phyloP scores from a whole-genome alignment of 1,284 basidiomycete genomes.

The Puccinia novopanici region DNA sequence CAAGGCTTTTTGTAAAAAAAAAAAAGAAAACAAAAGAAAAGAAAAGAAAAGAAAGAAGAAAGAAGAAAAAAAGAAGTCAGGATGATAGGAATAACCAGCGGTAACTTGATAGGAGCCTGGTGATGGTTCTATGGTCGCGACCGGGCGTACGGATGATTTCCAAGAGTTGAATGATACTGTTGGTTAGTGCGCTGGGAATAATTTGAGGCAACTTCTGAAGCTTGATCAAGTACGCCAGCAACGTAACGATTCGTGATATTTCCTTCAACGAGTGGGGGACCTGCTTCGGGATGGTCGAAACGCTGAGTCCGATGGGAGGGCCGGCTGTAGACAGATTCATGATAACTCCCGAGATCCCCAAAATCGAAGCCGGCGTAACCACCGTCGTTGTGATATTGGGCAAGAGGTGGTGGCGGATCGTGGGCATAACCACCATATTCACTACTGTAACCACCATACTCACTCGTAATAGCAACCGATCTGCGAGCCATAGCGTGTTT shows the following conservation, averaged over 20 bases:
- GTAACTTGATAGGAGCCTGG: neutral
- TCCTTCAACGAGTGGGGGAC: neutral
- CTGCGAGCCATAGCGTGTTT: neutral
- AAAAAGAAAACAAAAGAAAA: too few species aligned
- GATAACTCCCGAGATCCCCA: neutral
- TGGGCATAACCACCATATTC: slow-evolving; percentile 24
- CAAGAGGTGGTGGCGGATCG: slow-evolving; percentile 1
- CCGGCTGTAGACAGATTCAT: neutral
- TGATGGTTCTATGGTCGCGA: neutral
- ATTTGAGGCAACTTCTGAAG: neutral
- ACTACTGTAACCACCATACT: slow-evolving; percentile 9
- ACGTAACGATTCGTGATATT: slow-evolving; percentile 8
- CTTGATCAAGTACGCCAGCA: neutral
- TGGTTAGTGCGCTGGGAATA: neutral
- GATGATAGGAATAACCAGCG: neutral
- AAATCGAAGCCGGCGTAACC: neutral
- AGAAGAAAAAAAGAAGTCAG: neutral
- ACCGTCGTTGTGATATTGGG: neutral
- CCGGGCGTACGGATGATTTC: slow-evolving; percentile 1
- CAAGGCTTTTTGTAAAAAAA: too few species aligned
- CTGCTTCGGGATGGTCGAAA: neutral
- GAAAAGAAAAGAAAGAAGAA: too few species aligned
- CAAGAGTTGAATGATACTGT: neutral
- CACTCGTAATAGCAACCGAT: neutral
- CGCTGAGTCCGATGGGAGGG: neutral